Percentiles rank a stretch among this genome's conserved stretches.
Evolutionary conservation across 1,284 basidiomycete species (phyloP).

Genomic region (Malassezia equina): DNA sequence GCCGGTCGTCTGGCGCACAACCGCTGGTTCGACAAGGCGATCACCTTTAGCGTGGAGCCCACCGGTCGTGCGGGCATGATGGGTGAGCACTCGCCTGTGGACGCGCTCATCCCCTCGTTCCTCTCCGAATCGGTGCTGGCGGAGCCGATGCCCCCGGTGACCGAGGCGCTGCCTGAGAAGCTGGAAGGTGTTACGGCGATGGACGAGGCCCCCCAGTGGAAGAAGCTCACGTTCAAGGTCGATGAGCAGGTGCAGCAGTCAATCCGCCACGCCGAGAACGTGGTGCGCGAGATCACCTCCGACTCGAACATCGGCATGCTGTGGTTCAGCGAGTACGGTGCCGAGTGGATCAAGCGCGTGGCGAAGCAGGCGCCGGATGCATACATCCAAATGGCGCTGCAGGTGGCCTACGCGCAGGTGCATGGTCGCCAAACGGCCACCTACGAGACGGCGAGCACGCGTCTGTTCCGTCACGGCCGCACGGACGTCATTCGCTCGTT

Average conservation of each 20-base stretch:
- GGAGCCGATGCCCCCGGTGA: conserved; percentile 48
- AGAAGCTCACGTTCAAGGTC: conserved; percentile 64
- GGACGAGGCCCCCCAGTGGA: conserved; percentile 53
- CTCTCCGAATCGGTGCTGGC: conserved; percentile 74
- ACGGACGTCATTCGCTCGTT: conserved; percentile 84
- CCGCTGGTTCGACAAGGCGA: conserved; percentile 85
- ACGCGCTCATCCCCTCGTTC: conserved; percentile 82
- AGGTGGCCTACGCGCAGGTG: conserved; percentile 78
- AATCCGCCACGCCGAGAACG: conserved; percentile 57
- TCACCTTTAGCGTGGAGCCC: conserved; percentile 72
- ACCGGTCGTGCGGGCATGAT: conserved; percentile 74
- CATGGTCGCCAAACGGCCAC: conserved; percentile 73
- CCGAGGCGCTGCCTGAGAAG: conserved; percentile 20
- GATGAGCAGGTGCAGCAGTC: conserved; percentile 58
- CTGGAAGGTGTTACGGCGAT: conserved; percentile 21
- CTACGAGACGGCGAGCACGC: conserved; percentile 87
- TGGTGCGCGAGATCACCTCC: conserved; percentile 59
- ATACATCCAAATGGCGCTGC: conserved; percentile 83
- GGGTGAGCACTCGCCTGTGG: conserved; percentile 86
- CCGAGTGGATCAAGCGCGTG: conserved; percentile 75
- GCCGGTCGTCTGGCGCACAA: conserved; percentile 63
- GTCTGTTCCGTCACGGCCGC: conserved; percentile 78
- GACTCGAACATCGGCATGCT: conserved; percentile 76
- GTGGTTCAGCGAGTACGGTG: conserved; percentile 76
- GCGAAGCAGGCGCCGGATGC: conserved; percentile 79